These are phyloP conservation scores for Aaosphaeria pasadenensis DNA, from an alignment of 2,329 filamentous ascomycete species.

Conservation along the genomic window DNA sequence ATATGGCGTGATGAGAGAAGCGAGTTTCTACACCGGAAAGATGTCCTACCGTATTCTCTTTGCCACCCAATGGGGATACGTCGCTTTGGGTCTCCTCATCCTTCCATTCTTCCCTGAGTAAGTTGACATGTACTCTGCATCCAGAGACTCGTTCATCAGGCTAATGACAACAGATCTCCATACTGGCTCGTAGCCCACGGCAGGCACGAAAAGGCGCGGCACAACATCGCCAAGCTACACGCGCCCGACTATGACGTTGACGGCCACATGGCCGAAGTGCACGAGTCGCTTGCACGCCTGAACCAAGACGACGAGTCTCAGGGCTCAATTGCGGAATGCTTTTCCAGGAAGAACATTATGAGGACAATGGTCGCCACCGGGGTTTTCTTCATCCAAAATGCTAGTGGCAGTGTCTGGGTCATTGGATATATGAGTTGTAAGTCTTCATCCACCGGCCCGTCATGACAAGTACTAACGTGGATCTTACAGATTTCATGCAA, in stretches of 20 bases:
- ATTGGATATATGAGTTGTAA: slow-evolving; percentile 19
- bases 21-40: slow-evolving; percentile 17
- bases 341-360: slow-evolving; percentile 12
- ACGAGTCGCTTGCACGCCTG: slow-evolving; percentile 17
- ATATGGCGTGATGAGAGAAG: slow-evolving; percentile 13
- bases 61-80: slow-evolving; percentile 33
- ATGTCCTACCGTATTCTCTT: slow-evolving; percentile 24
- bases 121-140: not conserved
- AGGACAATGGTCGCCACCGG: slow-evolving; percentile 23
- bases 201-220: slow-evolving; percentile 23
- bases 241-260: slow-evolving; percentile 23
- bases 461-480: not conserved
- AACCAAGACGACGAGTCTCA: slow-evolving; percentile 18
- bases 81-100: slow-evolving; percentile 19
- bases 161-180: slow-evolving; percentile 12
- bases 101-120: slow-evolving; percentile 34
- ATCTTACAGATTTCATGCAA: slow-evolving; percentile 41
- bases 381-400: slow-evolving; percentile 29
- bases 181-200: slow-evolving; percentile 34
- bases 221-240: slow-evolving; percentile 30
- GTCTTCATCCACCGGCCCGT: not conserved
- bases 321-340: slow-evolving; percentile 13
- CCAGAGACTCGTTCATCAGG: not conserved
- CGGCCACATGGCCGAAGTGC: slow-evolving; percentile 29
- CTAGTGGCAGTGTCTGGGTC: slow-evolving; percentile 29